A percentile compares a stretch with the other conserved stretches of the same genome.
Evolutionary conservation across 441 rosid genomes (phyloP).

Genomic region (Erysimum cheiri): DNA sequence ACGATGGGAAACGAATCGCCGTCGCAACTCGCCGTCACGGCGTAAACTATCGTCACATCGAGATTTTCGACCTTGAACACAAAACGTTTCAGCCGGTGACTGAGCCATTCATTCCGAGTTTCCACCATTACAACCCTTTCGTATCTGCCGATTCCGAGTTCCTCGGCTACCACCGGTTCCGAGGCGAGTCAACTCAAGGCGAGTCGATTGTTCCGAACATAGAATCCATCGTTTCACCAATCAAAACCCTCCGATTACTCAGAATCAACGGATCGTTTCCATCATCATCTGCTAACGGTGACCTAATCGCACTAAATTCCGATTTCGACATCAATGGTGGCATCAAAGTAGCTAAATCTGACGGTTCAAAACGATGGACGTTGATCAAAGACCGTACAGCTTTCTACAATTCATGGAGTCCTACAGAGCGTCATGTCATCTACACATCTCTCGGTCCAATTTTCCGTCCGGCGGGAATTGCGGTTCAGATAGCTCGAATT

Average conservation of each 20-base stretch:
- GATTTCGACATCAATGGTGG: conserved; percentile 56
- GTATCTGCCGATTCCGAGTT: conserved; percentile 55
- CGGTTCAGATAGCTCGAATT: conserved; percentile 82
- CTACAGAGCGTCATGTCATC: conserved; percentile 68
- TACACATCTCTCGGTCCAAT: conserved; percentile 86
- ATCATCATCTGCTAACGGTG: conserved; percentile 64
- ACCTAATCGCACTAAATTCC: conserved; percentile 61
- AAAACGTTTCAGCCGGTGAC: conserved; percentile 57
- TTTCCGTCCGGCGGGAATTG: conserved; percentile 50
- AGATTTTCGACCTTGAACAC: conserved; percentile 59
- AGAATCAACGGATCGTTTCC: conserved; percentile 75
- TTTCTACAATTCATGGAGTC: conserved; percentile 85
- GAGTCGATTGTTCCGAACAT: conserved; percentile 61
- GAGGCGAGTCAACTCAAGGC: conserved; percentile 63
- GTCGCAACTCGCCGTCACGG: conserved; percentile 72
- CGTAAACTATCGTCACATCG: conserved; percentile 60
- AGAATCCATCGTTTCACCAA: conserved; percentile 67
- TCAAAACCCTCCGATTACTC: conserved; percentile 55
- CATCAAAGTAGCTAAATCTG: conserved; percentile 57
- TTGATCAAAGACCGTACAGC: conserved; percentile 64
- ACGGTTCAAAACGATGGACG: conserved; percentile 82
- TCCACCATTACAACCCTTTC: conserved; percentile 84
- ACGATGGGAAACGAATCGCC: conserved; percentile 60
- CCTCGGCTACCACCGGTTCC: conserved; percentile 80
- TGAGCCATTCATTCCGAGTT: conserved; percentile 56